Evolutionary conservation across 305 asterid genomes (phyloP).

Genomic region (Fraxinus sp.): DNA sequence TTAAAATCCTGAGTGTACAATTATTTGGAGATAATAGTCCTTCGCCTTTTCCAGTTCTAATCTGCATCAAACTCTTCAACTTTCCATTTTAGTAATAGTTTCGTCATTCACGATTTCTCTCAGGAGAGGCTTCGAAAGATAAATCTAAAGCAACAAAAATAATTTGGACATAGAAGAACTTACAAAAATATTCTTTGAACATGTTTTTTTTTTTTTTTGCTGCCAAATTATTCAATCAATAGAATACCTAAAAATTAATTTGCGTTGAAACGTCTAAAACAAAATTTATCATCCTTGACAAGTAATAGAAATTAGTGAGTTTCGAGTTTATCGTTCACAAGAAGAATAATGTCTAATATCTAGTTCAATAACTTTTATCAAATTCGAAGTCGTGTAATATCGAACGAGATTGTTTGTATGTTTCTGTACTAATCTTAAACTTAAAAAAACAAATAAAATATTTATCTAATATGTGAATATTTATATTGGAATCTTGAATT

Average conservation of each 20-base stretch:
- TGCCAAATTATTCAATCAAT: background rate
- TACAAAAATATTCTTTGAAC: background rate
- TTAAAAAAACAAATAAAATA: too few relatives aligned
- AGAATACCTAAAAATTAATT: background rate
- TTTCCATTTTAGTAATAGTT: background rate
- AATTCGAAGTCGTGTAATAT: too few relatives aligned
- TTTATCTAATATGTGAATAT: too few relatives aligned
- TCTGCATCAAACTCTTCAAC: background rate
- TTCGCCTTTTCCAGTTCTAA: background rate
- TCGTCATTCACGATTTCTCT: background rate
- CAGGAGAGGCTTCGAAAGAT: background rate
- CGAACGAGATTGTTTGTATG: too few relatives aligned
- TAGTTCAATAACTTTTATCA: too few relatives aligned
- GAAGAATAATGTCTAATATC: too few relatives aligned
- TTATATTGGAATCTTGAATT: too few relatives aligned
- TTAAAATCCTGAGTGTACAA: background rate
- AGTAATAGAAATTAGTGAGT: too few relatives aligned
- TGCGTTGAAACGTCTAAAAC: background rate
- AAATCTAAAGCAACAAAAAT: background rate
- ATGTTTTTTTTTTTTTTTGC: too few relatives aligned
- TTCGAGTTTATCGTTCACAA: too few relatives aligned
- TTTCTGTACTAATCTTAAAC: too few relatives aligned
- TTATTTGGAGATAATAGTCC: background rate
- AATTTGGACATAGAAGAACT: background rate
- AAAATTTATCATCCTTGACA: too few relatives aligned